Evolutionary conservation across 371 early-diverging fungal genomes (phyloP), one percentile per base, ranked within the genome.

Genomic region (Gilbertella persicaria): DNA sequence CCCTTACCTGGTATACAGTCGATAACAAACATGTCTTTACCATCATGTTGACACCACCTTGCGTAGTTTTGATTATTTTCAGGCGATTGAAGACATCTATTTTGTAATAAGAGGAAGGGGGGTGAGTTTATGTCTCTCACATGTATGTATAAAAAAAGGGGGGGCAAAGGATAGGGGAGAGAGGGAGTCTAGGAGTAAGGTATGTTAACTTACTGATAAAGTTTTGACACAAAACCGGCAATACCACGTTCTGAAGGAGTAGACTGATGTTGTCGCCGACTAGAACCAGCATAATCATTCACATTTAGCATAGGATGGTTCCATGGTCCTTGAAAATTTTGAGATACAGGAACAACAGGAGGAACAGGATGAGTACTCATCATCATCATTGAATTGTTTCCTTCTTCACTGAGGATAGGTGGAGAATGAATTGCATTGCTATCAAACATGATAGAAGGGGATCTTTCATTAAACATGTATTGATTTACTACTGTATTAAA

Each of bases 11-110:
- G 73, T 33, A 76, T 76, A 47, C 69, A 69, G 28, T 76, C 77
- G 39, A 76, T 76, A 33, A 73, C 61, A 62, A 76, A 76, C 77
- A 76, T 76, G 23, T 73, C 73, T 60, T 67, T 68, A 28, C 69
- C 71, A 45, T 73, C 61, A 39, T 73, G 73, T 25, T 53, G 59
- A 43, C 71, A 70, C 77, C 77, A 76, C 17, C 73, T 52, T 33
- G 67, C 71, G 56, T 76, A 76, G 49, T 61, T 69, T 53, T 65
- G 65, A n/a, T 62, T 63, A 28, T 52, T 58, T 28, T 71, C 73
- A 29, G 60, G 51, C 28, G 67, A 54, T 38, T 76, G 71, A 4
- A 76, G 50, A 42, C 73, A 66, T 57, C 77, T 76, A 55, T 50
- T 36, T 39, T 50, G 21, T 28, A 49, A n/a, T n/a, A n/a, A n/a